Evolutionary conservation across 805 yeast genomes (phyloP).

Genomic region (Pichia heedii): DNA sequence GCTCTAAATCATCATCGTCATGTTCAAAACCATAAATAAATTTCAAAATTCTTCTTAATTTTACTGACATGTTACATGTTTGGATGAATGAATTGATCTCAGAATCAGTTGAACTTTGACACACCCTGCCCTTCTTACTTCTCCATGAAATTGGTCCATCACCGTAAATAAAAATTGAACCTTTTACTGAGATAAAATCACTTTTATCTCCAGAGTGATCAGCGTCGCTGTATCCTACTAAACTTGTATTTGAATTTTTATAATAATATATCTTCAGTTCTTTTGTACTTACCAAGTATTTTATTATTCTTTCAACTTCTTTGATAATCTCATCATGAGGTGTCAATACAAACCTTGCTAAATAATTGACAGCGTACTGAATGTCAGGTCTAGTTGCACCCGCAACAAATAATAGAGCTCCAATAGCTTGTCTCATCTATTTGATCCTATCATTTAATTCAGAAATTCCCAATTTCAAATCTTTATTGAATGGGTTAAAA

Average conservation of each 20-base stretch:
- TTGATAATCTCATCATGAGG: not conserved
- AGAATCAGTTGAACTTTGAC: not conserved
- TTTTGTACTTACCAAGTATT: not conserved
- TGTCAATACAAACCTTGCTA: not conserved
- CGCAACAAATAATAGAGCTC: not conserved
- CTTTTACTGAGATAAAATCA: not conserved
- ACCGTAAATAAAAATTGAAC: not conserved
- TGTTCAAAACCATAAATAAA: not conserved
- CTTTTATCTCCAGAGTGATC: not conserved
- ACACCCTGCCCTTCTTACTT: not conserved
- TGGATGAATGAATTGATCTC: not conserved
- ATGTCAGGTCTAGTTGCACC: not conserved
- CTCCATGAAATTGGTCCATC: not conserved
- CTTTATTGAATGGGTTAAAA: not conserved
- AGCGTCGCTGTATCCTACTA: not conserved
- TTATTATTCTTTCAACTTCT: not conserved
- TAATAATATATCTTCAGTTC: not conserved
- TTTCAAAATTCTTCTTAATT: not conserved
- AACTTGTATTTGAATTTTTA: not conserved
- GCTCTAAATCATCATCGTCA: not conserved
- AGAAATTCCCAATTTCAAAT: not conserved
- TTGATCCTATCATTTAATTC: not conserved
- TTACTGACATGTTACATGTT: not conserved
- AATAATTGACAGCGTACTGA: not conserved
- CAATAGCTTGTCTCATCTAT: not conserved